Base-by-base conservation (phyloP, 169 alveolate genomes). In the Plasmodium falciparum region DNA sequence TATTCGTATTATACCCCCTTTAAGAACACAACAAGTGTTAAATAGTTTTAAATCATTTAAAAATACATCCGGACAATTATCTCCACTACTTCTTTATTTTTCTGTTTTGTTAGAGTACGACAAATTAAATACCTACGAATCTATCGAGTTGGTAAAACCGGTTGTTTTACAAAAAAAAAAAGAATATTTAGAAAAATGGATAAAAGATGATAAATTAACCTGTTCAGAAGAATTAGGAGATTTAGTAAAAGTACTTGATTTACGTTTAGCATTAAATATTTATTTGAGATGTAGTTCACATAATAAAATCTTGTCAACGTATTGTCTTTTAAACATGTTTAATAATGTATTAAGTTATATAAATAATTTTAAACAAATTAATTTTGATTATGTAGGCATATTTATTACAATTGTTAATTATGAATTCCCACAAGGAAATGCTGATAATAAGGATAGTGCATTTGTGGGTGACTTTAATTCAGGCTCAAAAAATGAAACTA, bases 221-320 rank as follows among this genome's bases (percentile, higher is more conserved):
- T 97, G 97, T 88, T 97, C 99, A 47, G 99, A 98, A 92, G 98
- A 98, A 90, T 95, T 99, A 24, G 99, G 99, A 12, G 99, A 99
- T 91, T 89, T 97, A 92, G 95, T 99, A 43, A 95, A 96, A 73
- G 95, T 95, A 59, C 90, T 94, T 74, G 99, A 98, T 52, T 95
- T 94, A 49, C 93, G 97, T 73, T 95, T 98, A 61, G 99, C 99
- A 45, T 95, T 98, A 54, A 94, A 96, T 90, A 96, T 98, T 43
- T 97, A 97, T 92, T 93, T 93, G 65, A 22, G 92, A 52, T 86
- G 92, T 71, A 47, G 54, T 39, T 70, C 86, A 61, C 93, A 92
- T 85, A 95, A 93, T 94, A 93, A 74, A 95, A 98, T 69, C 93
- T 94, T 26, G 95, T 97, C 73, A 97, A 96, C 74, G 96, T 96